These are phyloP conservation scores for Ceratocystis diversiconidia DNA, from an alignment of 2,329 filamentous ascomycete species.

Conservation along the genomic window DNA sequence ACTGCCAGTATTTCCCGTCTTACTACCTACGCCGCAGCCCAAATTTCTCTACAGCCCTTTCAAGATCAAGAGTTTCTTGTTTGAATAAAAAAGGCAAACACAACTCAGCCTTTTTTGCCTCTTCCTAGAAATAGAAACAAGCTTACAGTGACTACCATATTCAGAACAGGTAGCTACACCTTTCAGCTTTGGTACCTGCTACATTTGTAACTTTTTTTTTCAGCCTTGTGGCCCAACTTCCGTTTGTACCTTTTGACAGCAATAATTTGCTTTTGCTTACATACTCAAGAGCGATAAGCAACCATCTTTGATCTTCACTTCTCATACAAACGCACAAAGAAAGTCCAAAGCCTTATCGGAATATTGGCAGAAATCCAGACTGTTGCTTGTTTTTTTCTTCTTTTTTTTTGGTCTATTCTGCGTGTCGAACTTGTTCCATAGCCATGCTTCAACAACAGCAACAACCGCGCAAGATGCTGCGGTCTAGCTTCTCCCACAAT, in stretches of 20 bases:
- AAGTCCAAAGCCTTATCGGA: neutral
- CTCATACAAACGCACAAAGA: neutral
- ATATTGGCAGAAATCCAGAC: neutral
- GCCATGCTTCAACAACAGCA: slow-evolving; percentile 12
- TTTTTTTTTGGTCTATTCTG: neutral
- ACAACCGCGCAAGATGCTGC: slow-evolving; percentile 24
- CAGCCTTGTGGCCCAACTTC: neutral
- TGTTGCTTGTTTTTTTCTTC: neutral
- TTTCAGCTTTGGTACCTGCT: neutral
- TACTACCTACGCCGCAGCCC: neutral
- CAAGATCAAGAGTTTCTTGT: neutral
- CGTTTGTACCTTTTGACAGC: neutral
- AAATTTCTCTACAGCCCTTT: neutral
- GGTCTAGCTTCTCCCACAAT: slow-evolving; percentile 37
- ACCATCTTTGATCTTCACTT: neutral
- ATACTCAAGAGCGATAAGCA: neutral
- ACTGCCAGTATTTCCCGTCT: neutral
- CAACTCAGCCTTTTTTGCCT: neutral
- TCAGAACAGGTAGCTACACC: neutral
- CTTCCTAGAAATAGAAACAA: neutral
- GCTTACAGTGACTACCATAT: neutral
- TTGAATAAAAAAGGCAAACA: neutral
- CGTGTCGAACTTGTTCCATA: slow-evolving; percentile 24
- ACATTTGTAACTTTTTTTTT: neutral
- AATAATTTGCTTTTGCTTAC: neutral